Conservation (phyloP, 345 rosid species). For the Luvunga scandens region DNA sequence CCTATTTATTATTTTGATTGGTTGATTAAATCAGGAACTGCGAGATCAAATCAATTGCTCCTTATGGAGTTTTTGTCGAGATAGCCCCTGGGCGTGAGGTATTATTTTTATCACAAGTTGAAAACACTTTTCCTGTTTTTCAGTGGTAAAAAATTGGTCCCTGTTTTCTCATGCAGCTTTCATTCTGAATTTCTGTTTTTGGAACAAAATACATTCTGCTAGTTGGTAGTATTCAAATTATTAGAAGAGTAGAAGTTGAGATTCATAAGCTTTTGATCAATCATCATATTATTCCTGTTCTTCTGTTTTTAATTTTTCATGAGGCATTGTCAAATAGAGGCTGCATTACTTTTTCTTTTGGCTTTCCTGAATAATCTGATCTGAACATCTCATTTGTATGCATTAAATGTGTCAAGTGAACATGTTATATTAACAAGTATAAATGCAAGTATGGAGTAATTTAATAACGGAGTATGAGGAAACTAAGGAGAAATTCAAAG, state of each 20-base stretch:
- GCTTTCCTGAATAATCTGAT: neutral
- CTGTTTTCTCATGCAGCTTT: neutral
- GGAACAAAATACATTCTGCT: neutral
- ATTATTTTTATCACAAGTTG: constrained; percentile 20
- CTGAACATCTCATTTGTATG: neutral
- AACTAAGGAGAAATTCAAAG: neutral
- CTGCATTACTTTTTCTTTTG: neutral
- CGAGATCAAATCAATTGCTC: constrained; percentile 84
- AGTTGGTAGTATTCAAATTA: neutral
- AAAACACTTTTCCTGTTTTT: neutral
- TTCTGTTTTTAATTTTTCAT: neutral
- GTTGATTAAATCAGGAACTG: constrained; percentile 58
- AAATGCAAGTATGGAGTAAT: neutral
- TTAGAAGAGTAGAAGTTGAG: neutral
- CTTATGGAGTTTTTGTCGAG: constrained; percentile 95
- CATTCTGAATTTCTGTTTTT: neutral
- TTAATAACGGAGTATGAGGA: neutral
- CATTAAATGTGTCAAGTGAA: neutral
- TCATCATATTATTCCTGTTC: neutral
- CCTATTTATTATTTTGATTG: constrained; percentile 5
- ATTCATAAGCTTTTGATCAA: neutral
- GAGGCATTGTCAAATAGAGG: neutral
- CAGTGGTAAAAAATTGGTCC: neutral
- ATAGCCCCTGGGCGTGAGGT: constrained; percentile 97
- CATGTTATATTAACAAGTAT: neutral